phyloP scores from a whole-genome alignment of 345 rosid genomes.

The Kernera saxatilis region DNA sequence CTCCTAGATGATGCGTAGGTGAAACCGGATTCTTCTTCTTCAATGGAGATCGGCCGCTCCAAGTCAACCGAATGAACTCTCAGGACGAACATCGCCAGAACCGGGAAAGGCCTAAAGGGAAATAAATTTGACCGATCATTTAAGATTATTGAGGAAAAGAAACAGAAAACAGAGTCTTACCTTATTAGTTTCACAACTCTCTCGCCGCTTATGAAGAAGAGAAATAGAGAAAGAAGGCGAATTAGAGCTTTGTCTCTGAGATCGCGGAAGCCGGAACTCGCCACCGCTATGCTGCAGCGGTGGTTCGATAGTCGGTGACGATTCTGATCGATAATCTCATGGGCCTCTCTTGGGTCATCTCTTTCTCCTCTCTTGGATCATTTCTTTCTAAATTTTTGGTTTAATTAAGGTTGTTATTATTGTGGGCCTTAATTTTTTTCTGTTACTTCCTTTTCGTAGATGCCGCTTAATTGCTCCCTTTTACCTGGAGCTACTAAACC shows the following conservation, averaged over 20 bases:
- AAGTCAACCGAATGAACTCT: constrained; percentile 84
- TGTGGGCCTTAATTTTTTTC: no score
- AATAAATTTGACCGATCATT: no score
- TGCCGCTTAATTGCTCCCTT: no score
- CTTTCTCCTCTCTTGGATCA: background rate
- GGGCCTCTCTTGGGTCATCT: background rate
- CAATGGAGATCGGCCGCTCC: constrained; percentile 45
- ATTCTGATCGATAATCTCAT: no score
- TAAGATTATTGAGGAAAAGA: no score
- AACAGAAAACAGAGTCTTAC: background rate
- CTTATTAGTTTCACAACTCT: background rate
- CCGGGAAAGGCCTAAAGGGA: no score
- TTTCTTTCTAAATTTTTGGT: background rate
- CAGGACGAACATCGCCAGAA: constrained; percentile 56
- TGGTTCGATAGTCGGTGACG: background rate
- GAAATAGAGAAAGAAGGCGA: background rate
- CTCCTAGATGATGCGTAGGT: constrained; percentile 23
- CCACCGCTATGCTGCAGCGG: background rate
- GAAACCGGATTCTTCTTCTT: constrained; percentile 53
- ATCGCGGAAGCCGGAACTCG: background rate
- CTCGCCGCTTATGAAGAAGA: background rate
- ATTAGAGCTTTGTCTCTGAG: background rate
- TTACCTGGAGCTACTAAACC: no score
- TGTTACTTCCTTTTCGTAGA: no score
- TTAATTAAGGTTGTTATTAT: background rate